Evolutionary conservation across 805 yeast species (phyloP).

Genomic region (Vanderwaltozyma tropicalis): DNA sequence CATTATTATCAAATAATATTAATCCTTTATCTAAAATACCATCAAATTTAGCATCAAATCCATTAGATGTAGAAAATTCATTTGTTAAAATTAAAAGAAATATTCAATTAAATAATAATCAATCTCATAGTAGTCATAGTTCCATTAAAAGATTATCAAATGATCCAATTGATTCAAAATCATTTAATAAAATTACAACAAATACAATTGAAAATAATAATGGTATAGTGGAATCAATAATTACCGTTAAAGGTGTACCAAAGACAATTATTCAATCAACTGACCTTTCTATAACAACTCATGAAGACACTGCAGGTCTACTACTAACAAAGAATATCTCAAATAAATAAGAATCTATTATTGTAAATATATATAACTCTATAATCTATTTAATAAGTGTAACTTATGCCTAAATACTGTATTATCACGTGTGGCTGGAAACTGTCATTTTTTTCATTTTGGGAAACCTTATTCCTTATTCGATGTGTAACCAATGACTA

Average conservation of each 20-base stretch:
- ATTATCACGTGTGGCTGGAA: neutral
- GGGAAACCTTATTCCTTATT: too few relatives aligned
- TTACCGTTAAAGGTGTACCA: constrained; percentile 74
- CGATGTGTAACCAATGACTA: too few relatives aligned
- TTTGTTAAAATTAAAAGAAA: constrained; percentile 57
- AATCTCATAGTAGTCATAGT: neutral
- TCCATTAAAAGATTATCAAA: neutral
- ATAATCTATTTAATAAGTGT: too few relatives aligned
- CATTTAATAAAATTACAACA: constrained; percentile 1
- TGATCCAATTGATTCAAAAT: too few relatives aligned
- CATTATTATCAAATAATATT: neutral
- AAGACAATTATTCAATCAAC: constrained; percentile 75
- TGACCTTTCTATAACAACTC: neutral
- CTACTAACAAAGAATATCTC: neutral
- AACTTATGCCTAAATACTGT: too few relatives aligned
- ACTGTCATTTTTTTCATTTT: too few relatives aligned
- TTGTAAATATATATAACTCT: neutral
- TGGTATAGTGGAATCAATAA: constrained; percentile 67
- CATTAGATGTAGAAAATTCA: constrained; percentile 51
- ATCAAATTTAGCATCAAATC: constrained; percentile 56
- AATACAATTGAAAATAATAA: constrained; percentile 9
- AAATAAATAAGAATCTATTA: neutral
- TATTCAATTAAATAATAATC: constrained; percentile 19
- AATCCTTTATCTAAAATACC: constrained; percentile 13
- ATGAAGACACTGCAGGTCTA: neutral